These are phyloP conservation scores for Gonapodya prolifera DNA, from an alignment of 192 early-diverging fungal species.

Conservation along the genomic window DNA sequence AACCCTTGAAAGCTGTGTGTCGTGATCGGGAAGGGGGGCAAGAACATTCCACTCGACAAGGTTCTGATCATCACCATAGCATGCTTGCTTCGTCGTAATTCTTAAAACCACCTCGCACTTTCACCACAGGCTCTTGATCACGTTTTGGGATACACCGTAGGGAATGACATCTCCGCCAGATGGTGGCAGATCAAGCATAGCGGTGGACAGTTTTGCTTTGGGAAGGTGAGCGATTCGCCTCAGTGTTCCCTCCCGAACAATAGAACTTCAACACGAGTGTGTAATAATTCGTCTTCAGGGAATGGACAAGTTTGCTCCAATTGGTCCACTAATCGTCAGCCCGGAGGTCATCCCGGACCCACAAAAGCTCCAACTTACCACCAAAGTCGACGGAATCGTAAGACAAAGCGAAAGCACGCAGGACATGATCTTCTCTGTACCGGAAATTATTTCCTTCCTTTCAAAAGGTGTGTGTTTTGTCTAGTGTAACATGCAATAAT, in stretches of 20 bases:
- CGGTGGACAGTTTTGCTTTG: not conserved
- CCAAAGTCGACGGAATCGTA: not conserved
- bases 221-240: not conserved
- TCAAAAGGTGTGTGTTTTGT: not conserved
- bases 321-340: not conserved
- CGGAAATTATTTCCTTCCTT: conserved; percentile 1
- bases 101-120: not conserved
- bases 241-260: not conserved
- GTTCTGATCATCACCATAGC: not conserved
- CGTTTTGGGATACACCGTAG: not conserved
- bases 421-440: conserved; percentile 1
- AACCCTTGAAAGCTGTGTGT: not conserved
- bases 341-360: conserved; percentile 1
- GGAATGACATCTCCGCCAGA: not conserved
- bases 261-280: not conserved
- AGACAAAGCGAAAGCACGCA: not conserved
- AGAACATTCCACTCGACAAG: conserved; percentile 4
- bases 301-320: not conserved
- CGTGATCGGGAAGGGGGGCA: not conserved
- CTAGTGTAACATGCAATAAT: too few species aligned
- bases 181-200: not conserved
- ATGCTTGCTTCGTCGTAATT: not conserved
- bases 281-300: not conserved
- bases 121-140: not conserved
- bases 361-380: not conserved